A percentile compares a stretch with the other conserved stretches of the same genome.
These are phyloP conservation scores for Rauvolfia tetraphylla DNA, from an alignment of 257 asterid species.

Conservation along the genomic window DNA sequence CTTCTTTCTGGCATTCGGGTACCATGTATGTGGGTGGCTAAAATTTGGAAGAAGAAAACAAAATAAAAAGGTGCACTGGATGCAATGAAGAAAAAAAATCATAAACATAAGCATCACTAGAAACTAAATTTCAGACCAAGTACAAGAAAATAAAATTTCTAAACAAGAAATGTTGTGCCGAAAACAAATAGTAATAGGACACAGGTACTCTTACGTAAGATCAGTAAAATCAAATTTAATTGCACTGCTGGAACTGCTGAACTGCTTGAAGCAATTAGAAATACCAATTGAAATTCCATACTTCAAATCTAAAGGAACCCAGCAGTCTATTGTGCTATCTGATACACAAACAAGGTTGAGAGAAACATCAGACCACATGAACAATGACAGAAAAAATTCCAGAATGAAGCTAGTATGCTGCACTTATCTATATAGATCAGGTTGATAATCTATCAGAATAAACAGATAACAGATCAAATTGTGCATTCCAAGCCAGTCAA, in stretches of 20 bases:
- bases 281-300: conserved; percentile 29
- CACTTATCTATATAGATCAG: not conserved
- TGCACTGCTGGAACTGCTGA: conserved; percentile 40
- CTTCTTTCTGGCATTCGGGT: conserved; percentile 77
- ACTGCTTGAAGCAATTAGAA: conserved; percentile 36
- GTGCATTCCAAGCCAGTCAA: not conserved
- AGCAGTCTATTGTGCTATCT: conserved; percentile 40
- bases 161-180: not conserved
- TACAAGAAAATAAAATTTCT: conserved; percentile 2
- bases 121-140: conserved; percentile 5
- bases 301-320: conserved; percentile 32
- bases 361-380: conserved; percentile 7
- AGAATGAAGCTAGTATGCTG: not conserved
- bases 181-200: not conserved
- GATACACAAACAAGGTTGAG: conserved; percentile 24
- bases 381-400: not conserved
- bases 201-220: conserved; percentile 61
- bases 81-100: conserved; percentile 10
- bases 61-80: not conserved
- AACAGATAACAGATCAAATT: not conserved
- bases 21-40: conserved; percentile 92
- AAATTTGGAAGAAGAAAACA: conserved; percentile 13
- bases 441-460: not conserved
- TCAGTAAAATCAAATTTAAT: conserved; percentile 70
- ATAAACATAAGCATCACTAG: not conserved